Conservation (phyloP, 2,329 filamentous ascomycete species). For the Calonectria ilicicola region DNA sequence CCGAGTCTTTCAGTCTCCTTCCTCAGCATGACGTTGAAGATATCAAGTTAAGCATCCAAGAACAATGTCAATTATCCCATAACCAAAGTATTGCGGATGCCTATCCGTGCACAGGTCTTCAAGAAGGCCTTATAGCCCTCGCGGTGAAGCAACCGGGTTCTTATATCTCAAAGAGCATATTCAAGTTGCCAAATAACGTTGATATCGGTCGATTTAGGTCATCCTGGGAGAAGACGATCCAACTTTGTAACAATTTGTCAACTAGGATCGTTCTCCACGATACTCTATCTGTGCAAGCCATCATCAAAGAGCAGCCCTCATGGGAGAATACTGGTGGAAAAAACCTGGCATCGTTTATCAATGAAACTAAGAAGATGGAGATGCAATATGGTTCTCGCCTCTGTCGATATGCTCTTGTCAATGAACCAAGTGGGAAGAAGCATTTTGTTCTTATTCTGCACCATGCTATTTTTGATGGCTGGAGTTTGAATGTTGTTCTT, state of each 20-base stretch:
- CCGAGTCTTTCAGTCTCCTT: neutral
- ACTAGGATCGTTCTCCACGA: neutral
- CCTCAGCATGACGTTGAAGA: neutral
- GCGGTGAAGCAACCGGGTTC: conserved; percentile 16
- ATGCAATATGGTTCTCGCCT: conserved; percentile 6
- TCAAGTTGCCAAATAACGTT: neutral
- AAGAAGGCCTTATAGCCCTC: conserved; percentile 48
- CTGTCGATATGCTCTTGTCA: neutral
- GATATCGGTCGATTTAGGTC: neutral
- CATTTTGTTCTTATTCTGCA: neutral
- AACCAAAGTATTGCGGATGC: conserved; percentile 42
- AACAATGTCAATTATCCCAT: neutral
- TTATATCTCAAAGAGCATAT: conserved; percentile 17
- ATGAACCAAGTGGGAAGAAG: neutral
- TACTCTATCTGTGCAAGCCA: neutral
- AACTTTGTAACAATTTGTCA: neutral
- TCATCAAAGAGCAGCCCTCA: neutral
- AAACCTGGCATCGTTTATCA: neutral
- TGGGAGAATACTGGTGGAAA: neutral
- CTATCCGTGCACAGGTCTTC: conserved; percentile 50
- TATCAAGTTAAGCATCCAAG: neutral
- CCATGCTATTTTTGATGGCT: neutral
- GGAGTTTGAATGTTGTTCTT: conserved; percentile 4
- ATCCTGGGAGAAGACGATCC: neutral
- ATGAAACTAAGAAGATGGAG: neutral